Base-by-base conservation (phyloP, 805 yeast genomes). In the Clavispora asparagi region DNA sequence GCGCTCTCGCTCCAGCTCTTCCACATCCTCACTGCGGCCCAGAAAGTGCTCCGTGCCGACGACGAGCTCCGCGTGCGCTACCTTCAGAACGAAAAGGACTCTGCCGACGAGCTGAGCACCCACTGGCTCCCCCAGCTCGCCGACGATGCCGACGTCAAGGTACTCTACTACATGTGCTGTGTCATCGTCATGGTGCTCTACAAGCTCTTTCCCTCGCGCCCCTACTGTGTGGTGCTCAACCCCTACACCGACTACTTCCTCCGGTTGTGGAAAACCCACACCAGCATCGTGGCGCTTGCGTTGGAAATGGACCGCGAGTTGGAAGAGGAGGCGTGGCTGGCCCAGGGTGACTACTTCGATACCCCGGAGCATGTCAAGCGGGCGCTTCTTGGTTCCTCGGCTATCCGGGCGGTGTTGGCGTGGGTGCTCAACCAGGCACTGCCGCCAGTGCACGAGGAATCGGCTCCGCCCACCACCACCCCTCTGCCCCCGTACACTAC, bases 181-280 rank as follows among this genome's bases (percentile, higher is more conserved):
- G 67, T 70, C 3, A 46, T 67, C 14, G 33, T 70, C n/a, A 49
- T 63, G 48, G 57, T 64, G 7, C 54, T 71, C 17, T 59, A 61
- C 48, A 65, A 68, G 51, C 53, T 70, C 35, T 66, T 65, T 54
- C 62, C 61, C 11, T 42, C 36, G 19, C 40, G 19, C 23, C 60
- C 59, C 10, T 65, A 66, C 41, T 76, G 73, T 48, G 56, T 77
- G 7, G 70, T 75, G 17, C 51, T 78, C 42, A 83, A 83, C 55
- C 94, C 94, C 17, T 86, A 82, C 55, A 57, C 81, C 40, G 76
- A 77, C 17, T 70, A 73, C 40, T 76, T 82, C 49, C 64, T 83
- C 9, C 77, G 78, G 40, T 57, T 79, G 6, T 86, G 94, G 92
- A 82, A 83, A 54, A 73, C 78, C 37, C 79, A 81, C 54, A 82